These are phyloP conservation scores for Panus rudis DNA, from an alignment of 768 basidiomycete genomes.

Conservation along the genomic window DNA sequence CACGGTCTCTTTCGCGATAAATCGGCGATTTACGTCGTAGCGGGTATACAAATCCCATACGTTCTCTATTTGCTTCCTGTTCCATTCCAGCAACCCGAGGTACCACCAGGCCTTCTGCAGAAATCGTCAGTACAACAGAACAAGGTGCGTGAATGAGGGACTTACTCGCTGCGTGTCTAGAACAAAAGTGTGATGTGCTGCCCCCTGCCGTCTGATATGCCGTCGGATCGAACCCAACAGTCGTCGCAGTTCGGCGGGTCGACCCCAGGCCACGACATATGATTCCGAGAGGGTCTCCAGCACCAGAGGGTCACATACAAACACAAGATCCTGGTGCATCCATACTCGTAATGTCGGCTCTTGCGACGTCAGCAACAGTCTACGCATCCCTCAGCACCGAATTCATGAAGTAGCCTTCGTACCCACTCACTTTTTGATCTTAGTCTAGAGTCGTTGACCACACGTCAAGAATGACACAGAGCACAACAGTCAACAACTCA, in stretches of 20 bases:
- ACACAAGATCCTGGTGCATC: neutral
- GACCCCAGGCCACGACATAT: slow-evolving; percentile 4
- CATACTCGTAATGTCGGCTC: neutral
- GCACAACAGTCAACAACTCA: too few relatives aligned
- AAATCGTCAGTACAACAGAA: neutral
- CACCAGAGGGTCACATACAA: slow-evolving; percentile 3
- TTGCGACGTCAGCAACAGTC: neutral
- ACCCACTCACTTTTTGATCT: too few relatives aligned
- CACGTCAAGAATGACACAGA: too few relatives aligned
- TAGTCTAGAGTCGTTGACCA: too few relatives aligned
- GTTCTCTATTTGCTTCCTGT: too few relatives aligned
- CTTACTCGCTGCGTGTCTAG: neutral
- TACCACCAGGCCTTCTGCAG: slow-evolving; percentile 3
- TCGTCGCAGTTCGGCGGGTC: neutral
- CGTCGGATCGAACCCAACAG: neutral
- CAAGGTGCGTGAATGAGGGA: neutral
- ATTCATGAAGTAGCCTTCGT: too few relatives aligned
- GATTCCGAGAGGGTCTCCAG: neutral
- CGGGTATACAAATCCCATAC: too few relatives aligned
- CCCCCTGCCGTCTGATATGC: neutral
- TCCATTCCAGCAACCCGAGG: slow-evolving; percentile 3
- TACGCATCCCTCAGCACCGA: too few relatives aligned
- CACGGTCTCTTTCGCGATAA: neutral
- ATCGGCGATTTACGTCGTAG: neutral
- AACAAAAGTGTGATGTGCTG: neutral